These are phyloP conservation scores for Fusarium scirpi DNA, from an alignment of 2,329 filamentous ascomycete species.

Conservation along the genomic window DNA sequence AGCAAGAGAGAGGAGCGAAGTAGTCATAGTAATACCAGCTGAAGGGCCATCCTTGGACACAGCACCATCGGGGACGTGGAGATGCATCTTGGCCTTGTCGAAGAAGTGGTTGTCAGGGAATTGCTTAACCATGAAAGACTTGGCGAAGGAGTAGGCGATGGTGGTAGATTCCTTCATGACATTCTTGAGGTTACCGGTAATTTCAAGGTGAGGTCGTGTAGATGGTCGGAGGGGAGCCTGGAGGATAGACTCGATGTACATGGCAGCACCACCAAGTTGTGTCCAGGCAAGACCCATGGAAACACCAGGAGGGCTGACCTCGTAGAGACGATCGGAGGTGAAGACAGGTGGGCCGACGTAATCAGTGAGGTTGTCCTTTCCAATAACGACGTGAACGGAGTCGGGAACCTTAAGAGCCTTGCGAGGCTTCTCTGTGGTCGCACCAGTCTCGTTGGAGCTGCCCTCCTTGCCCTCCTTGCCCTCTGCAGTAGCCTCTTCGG, in stretches of 20 bases:
- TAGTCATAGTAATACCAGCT: slow-evolving; percentile 99
- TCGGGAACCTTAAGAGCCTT: slow-evolving; percentile 86
- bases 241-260: slow-evolving; percentile 97
- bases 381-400: slow-evolving; percentile 85
- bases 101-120: slow-evolving; percentile 96
- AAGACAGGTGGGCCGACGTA: slow-evolving; percentile 97
- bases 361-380: slow-evolving; percentile 91
- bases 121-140: slow-evolving; percentile 84
- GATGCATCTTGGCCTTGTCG: slow-evolving; percentile 92
- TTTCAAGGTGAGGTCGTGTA: slow-evolving; percentile 84
- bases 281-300: slow-evolving; percentile 99
- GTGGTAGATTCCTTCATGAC: slow-evolving; percentile 98
- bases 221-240: slow-evolving; percentile 81
- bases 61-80: slow-evolving; percentile 96
- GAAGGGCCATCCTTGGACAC: slow-evolving; percentile 94
- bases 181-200: slow-evolving; percentile 92
- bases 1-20: slow-evolving; percentile 86
- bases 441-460: slow-evolving; percentile 52
- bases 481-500: slow-evolving; percentile 67
- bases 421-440: slow-evolving; percentile 74
- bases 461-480: slow-evolving; percentile 55
- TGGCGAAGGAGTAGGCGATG: slow-evolving; percentile 96
- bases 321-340: slow-evolving; percentile 94
- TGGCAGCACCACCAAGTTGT: slow-evolving; percentile 92
- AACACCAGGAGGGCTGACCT: slow-evolving; percentile 91